Base-by-base conservation (phyloP, 202 grass and related monocot species). In the Carex sylvatica region DNA sequence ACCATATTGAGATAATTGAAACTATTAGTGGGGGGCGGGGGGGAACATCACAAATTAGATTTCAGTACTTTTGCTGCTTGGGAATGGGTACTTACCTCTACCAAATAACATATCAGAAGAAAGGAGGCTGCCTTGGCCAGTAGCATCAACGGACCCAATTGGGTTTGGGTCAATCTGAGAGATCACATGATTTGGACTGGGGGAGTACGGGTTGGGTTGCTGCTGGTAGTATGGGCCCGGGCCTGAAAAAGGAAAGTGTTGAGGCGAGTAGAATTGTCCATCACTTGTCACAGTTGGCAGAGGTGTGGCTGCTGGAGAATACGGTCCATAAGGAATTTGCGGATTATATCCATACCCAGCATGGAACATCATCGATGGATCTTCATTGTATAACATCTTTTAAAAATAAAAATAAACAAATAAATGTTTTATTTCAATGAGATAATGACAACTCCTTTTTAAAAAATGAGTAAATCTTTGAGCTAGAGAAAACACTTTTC, bases 161-260 rank as follows among this genome's bases (percentile, higher is more conserved):
- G 88, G 87, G 88, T 84, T 91, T 84, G 92, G 90, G 87, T 89
- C 90, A 69, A 88, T 88, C 78, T 92, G 88, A 90, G 89, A 91
- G 77, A 88, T 80, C 87, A 91, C 88, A 83, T 84, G 87, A 90
- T 88, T 89, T 56, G 88, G 87, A 89, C 85, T 65, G 70, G 90
- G 80, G 9, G 80, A 53, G 61, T 67, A 65, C 16, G 78, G 63
- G 44, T 47, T 82, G 8, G 80, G 80, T 47, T 46, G 69, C 87
- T 98, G 95, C 70, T 91, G 95, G 87, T 94, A 94, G 87, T 93
- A 98, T 86, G 92, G 84, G 70, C 87, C 96, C 79, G 91, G 70
- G 79, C 87, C 96, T 85, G 92, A 95, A 80, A 92, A 99, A 79
- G 92, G 94, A 83, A 98, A 93, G 83, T 95, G 91, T 87, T 95